These are phyloP conservation scores for Metarhizium robertsii DNA, from an alignment of 2,329 filamentous ascomycete genomes.

Conservation along the genomic window DNA sequence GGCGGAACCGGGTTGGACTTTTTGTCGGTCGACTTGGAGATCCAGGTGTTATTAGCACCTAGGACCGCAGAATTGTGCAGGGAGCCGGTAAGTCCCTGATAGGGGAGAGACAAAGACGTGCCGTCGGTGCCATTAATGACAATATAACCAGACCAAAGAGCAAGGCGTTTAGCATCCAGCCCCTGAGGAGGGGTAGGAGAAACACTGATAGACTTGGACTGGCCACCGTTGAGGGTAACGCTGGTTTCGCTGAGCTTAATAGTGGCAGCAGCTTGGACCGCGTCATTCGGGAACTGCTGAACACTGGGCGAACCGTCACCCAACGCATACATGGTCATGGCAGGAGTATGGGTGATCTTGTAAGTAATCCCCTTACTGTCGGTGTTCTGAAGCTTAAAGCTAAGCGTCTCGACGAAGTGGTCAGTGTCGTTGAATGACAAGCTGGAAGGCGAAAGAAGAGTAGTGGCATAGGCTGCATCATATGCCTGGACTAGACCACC, in stretches of 20 bases:
- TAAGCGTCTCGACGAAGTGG: slow-evolving; percentile 37
- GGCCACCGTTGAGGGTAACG: slow-evolving; percentile 3
- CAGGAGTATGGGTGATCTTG: slow-evolving; percentile 38
- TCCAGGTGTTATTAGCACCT: slow-evolving; percentile 14
- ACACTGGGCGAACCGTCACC: slow-evolving; percentile 24
- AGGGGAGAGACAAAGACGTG: slow-evolving; percentile 27
- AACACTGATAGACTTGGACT: slow-evolving; percentile 6
- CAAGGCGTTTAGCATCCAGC: slow-evolving; percentile 5
- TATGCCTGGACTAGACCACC: slow-evolving; percentile 50
- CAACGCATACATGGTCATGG: slow-evolving; percentile 44
- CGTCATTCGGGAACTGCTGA: slow-evolving; percentile 34
- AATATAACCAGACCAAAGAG: slow-evolving; percentile 10
- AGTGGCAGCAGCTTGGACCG: slow-evolving; percentile 30
- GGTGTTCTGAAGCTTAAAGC: slow-evolving; percentile 48
- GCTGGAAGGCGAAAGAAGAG: slow-evolving; percentile 44
- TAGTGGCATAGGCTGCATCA: slow-evolving; percentile 45
- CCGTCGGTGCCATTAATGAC: slow-evolving; percentile 27
- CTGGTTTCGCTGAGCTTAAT: slow-evolving; percentile 5
- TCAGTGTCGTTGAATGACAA: slow-evolving; percentile 57
- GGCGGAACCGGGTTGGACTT: slow-evolving; percentile 14
- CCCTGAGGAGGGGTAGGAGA: slow-evolving; percentile 4
- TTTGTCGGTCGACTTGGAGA: slow-evolving; percentile 24
- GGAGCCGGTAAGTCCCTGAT: slow-evolving; percentile 29
- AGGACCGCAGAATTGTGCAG: slow-evolving; percentile 20
- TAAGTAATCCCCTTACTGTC: slow-evolving; percentile 40